Percentiles rank a stretch among this genome's conserved stretches.
Evolutionary conservation across 352 stramenopile species (phyloP).

Genomic region (Pythium volutum): DNA sequence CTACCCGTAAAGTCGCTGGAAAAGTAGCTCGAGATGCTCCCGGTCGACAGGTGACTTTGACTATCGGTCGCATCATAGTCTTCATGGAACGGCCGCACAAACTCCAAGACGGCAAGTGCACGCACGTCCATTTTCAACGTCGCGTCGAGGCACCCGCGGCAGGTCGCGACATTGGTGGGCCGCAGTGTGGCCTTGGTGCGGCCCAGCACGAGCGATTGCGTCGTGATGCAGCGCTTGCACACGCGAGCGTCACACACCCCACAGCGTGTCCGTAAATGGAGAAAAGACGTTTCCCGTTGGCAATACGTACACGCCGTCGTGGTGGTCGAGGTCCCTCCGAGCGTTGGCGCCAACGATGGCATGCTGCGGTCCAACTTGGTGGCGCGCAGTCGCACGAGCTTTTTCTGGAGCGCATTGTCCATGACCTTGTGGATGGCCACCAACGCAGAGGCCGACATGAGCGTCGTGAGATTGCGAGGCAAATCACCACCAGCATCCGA

Average conservation of each 20-base stretch:
- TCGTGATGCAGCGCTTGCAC: conserved; percentile 2
- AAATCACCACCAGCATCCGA: not conserved
- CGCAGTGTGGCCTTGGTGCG: not conserved
- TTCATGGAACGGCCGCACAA: conserved; percentile 1
- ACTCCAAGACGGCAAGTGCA: conserved; percentile 4
- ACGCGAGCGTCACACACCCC: not conserved
- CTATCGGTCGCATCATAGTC: too few relatives aligned
- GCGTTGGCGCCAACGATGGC: not conserved
- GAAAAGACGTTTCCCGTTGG: not conserved
- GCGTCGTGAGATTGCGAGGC: not conserved
- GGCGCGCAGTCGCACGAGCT: too few relatives aligned
- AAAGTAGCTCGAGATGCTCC: too few relatives aligned
- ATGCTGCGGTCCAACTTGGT: not conserved
- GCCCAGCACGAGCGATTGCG: not conserved
- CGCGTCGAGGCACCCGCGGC: not conserved
- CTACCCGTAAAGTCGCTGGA: too few relatives aligned
- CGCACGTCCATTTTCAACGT: not conserved
- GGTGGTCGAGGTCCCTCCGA: not conserved
- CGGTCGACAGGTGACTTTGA: too few relatives aligned
- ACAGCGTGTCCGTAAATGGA: not conserved
- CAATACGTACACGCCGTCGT: not conserved
- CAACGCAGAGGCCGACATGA: not conserved
- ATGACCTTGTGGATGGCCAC: too few relatives aligned
- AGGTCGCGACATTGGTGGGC: not conserved
- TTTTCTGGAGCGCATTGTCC: too few relatives aligned